Evolutionary conservation across 306 rosid genomes (phyloP), one percentile per base, ranked within the genome.

Genomic region (Fragaria vesca): DNA sequence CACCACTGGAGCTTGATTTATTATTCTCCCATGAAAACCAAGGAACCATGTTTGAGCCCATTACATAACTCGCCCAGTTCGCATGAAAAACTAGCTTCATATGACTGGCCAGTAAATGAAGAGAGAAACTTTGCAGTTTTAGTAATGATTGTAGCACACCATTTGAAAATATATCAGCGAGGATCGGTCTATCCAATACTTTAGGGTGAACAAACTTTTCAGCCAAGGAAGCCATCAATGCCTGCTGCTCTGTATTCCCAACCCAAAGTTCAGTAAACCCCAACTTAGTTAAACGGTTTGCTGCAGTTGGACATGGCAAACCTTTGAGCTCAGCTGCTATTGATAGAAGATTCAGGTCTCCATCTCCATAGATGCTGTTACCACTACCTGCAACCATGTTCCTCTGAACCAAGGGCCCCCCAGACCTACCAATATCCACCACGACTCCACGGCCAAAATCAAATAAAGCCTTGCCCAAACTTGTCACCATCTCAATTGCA

Each of bases 1-100:
- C 95, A 81, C 90, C 79, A 26, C 90, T 91, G 75, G 90, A 85
- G 80, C 82, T 80, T 80, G 87, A 75, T 73, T 82, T 81, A 72
- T 85, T 89, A 69, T 83, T 94, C 86, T 94, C 95, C 98, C 98
- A 94, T 72, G 98, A 94, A 87, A 92, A 88, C 98, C 98, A 94
- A 0, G 98, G 97, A 79, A 84, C 95, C 90, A 88, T 82, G 87
- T 87, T 89, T 80, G 97, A 87, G 71, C 86, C 87, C 87, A 81
- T 90, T 74, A 94, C 97, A 83, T 89, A 93, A 62, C 80, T 88
- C 85, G 87, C 97, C 98, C 98, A 94, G 80, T 89, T 91, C 72
- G 79, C 76, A 71, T 92, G 95, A 85, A 92, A 94, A 80, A 92
- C 84, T 71, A 80, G 79, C 82, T 79, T 92, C 97, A 94, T 90